Percentiles rank a stretch among this genome's conserved stretches.
These are phyloP conservation scores for Termitomyces heimii DNA, from an alignment of 768 basidiomycete genomes.

Conservation along the genomic window DNA sequence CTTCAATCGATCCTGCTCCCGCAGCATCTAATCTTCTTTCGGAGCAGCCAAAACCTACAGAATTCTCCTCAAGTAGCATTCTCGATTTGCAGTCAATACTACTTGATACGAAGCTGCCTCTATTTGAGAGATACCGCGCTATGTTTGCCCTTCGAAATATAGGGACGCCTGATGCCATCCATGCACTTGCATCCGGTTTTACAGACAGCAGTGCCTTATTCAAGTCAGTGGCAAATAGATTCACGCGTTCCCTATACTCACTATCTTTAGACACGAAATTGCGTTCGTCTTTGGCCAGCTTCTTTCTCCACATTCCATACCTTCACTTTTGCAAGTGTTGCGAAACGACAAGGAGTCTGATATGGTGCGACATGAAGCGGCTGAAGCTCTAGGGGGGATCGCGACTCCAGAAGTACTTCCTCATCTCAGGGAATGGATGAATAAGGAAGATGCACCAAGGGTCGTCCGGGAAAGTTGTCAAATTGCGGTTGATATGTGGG, in stretches of 20 bases:
- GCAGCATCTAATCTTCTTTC: constrained; percentile 59
- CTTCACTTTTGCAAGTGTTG: constrained; percentile 77
- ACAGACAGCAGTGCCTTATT: constrained; percentile 85
- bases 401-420: constrained; percentile 89
- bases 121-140: constrained; percentile 93
- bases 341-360: constrained; percentile 69
- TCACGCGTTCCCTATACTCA: not conserved
- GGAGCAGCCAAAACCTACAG: constrained; percentile 46
- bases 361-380: constrained; percentile 99
- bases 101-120: constrained; percentile 57
- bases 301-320: constrained; percentile 82
- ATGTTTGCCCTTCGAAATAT: constrained; percentile 98
- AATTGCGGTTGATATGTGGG: constrained; percentile 97
- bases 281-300: constrained; percentile 98
- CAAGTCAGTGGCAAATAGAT: constrained; percentile 53
- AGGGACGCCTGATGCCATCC: constrained; percentile 77
- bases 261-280: constrained; percentile 76
- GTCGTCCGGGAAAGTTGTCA: constrained; percentile 96
- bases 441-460: constrained; percentile 67
- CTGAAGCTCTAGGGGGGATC: constrained; percentile 97
- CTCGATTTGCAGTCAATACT: constrained; percentile 53
- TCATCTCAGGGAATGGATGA: constrained; percentile 81
- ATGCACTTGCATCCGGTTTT: constrained; percentile 90
- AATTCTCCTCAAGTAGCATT: constrained; percentile 43
- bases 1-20: constrained; percentile 88